Conservation (phyloP, 169 alveolate species). For the Plasmodium blacklocki region DNA sequence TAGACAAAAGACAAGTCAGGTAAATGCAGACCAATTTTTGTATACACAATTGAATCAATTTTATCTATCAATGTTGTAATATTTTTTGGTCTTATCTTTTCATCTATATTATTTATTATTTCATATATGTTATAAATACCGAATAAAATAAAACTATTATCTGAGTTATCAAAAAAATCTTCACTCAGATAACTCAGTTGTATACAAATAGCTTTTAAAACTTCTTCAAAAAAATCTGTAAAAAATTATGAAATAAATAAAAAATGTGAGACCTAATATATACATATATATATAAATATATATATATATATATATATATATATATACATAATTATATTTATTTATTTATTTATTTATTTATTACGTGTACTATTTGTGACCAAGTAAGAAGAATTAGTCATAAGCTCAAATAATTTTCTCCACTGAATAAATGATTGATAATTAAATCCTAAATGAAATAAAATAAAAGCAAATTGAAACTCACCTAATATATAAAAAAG, state of each 20-base stretch:
- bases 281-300: neutral
- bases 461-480: conserved; percentile 69
- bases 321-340: neutral
- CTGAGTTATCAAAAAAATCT: conserved; percentile 74
- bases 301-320: conserved; percentile 9
- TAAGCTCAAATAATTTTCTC: conserved; percentile 61
- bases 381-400: conserved; percentile 55
- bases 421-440: conserved; percentile 75
- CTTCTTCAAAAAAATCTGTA: conserved; percentile 62
- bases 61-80: conserved; percentile 27
- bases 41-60: conserved; percentile 53
- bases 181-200: conserved; percentile 65
- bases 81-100: neutral
- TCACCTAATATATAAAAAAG: conserved; percentile 75
- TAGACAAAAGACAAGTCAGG: conserved; percentile 74
- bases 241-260: conserved; percentile 8
- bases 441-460: conserved; percentile 71
- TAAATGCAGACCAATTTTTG: conserved; percentile 68
- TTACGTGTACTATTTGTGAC: conserved; percentile 46
- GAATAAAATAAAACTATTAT: conserved; percentile 72
- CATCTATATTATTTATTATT: conserved; percentile 43
- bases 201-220: conserved; percentile 34
- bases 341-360: neutral
- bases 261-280: too few species aligned
- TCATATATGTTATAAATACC: conserved; percentile 73